Evolutionary conservation across 2,329 filamentous ascomycete genomes (phyloP), one percentile per base, ranked within the genome.

Genomic region (Colletotrichum sp.): DNA sequence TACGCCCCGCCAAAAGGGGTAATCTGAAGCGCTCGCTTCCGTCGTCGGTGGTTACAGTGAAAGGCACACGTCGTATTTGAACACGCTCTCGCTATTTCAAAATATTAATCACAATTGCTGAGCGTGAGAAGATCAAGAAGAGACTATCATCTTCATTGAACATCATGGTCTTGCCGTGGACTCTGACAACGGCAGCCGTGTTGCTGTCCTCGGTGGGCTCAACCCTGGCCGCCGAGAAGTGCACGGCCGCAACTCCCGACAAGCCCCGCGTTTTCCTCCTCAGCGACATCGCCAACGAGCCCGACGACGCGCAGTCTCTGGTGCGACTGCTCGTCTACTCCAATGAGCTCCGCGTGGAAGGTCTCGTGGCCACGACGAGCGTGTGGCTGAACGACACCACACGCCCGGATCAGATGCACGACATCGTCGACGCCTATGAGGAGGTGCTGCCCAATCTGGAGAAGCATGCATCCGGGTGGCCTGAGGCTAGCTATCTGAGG

Each of bases 211-310:
- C 34, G 8, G 29, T 19, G 8, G 13, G 36, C 32, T 19, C 34
- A 25, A 19, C 64, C 12, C 52, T 52, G 36, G 63, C 63, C 34
- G 70, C 52, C 15, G 36, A 8, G 29, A n/a, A 61, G 25, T 72
- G 34, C 29, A 62, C n/a, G 13, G 13, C 52, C 19, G 22, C 70
- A 16, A 16, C 61, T 15, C 49, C 61, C 25, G 34, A 66, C 71
- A 77, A 77, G 63, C 82, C 78, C 15, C 79, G 82, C 8, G 81
- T 84, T 4, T 84, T 85, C 71, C 80, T 86, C 66, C 63, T 83
- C 15, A 82, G 81, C 29, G 84, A 85, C 68, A 86, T 85, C 57
- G 81, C 81, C 63, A 85, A 85, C 74, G 84, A 85, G 72, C 84
- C 83, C 4, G 84, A 86, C 67, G 83, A 86, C 78, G 79, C 81